Percentiles rank a stretch among this genome's conserved stretches.
These are phyloP conservation scores for Yamadazyma kitorensis DNA, from an alignment of 805 yeast genomes.

Conservation along the genomic window DNA sequence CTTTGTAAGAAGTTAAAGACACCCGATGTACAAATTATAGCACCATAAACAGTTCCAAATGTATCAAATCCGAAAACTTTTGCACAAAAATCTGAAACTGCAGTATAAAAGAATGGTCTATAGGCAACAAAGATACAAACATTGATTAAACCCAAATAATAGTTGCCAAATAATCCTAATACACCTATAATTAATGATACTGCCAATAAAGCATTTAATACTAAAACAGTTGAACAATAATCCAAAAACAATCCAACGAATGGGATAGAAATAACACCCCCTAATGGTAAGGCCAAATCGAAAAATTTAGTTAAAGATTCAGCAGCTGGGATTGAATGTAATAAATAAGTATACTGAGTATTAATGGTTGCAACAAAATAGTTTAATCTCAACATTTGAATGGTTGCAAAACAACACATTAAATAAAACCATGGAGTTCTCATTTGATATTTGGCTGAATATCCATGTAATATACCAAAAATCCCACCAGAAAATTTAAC, in stretches of 20 bases:
- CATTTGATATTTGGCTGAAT: conserved; percentile 47
- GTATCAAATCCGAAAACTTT: conserved; percentile 91
- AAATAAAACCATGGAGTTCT: conserved; percentile 51
- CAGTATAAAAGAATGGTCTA: conserved; percentile 91
- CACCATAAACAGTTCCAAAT: conserved; percentile 89
- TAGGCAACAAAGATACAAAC: conserved; percentile 54
- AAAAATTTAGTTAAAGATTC: conserved; percentile 44
- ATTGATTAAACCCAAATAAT: conserved; percentile 41
- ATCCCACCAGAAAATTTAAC: conserved; percentile 42
- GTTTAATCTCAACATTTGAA: conserved; percentile 56
- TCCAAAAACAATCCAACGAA: conserved; percentile 53
- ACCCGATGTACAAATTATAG: conserved; percentile 80
- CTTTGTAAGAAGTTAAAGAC: conserved; percentile 73
- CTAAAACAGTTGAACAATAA: conserved; percentile 44
- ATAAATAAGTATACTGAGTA: conserved; percentile 50
- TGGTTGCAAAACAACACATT: conserved; percentile 49
- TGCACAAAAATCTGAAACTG: conserved; percentile 87
- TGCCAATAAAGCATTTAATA: conserved; percentile 36
- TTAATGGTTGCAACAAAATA: conserved; percentile 58
- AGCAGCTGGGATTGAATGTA: conserved; percentile 37
- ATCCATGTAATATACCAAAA: conserved; percentile 55
- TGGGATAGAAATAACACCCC: conserved; percentile 55
- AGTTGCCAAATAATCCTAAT: conserved; percentile 44
- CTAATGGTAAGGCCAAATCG: conserved; percentile 54
- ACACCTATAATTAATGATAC: conserved; percentile 47